Base-by-base conservation (phyloP, 345 rosid genomes). In the Salix caprea region DNA sequence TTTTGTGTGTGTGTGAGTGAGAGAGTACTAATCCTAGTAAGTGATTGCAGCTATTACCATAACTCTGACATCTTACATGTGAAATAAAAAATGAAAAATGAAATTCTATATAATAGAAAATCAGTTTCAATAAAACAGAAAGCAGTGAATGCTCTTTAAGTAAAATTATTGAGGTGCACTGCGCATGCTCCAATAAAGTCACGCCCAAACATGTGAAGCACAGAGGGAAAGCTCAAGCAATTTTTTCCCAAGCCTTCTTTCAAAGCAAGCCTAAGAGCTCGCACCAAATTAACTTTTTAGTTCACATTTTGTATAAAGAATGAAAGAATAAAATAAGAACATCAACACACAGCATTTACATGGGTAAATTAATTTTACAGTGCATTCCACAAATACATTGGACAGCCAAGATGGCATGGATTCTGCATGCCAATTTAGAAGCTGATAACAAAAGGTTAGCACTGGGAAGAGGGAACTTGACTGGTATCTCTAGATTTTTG, bases 391-490 rank as follows among this genome's bases (percentile, higher is more conserved):
- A 13, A 44, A 13, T 4, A 13, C 16, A 44, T 44, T 44, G 50
- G 50, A 44, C 50, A 44, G 50, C 50, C 50, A 44, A 44, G 50
- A 46, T 12, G 50, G 18, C 50, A 46, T 46, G 50, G 50, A 26
- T 23, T n/a, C 30, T 8, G 30, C 30, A n/a, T 23, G 32, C 7
- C 36, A 26, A 18, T 28, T 23, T 66, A 66, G 40, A 30, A 26
- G 11, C 42, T 66, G 40, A 7, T 14, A 18, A 11, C 13, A 7
- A 12, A 62, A 62, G 30, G 30, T 21, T 10, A 26, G 12, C 15
- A 0, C 66, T 24, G 91, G 69, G 78, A 44, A 71, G 32, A 70
- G 65, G 77, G 69, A 73, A 2, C 60, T 14, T 13, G 50, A 46
- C 18, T 7, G 44, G 44, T 40, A 9, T 40, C 50, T 36, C 14